A percentile compares a stretch with the other conserved stretches of the same genome.
Evolutionary conservation across 805 yeast species (phyloP).

Genomic region (Cyberlindnera xylosilytica): DNA sequence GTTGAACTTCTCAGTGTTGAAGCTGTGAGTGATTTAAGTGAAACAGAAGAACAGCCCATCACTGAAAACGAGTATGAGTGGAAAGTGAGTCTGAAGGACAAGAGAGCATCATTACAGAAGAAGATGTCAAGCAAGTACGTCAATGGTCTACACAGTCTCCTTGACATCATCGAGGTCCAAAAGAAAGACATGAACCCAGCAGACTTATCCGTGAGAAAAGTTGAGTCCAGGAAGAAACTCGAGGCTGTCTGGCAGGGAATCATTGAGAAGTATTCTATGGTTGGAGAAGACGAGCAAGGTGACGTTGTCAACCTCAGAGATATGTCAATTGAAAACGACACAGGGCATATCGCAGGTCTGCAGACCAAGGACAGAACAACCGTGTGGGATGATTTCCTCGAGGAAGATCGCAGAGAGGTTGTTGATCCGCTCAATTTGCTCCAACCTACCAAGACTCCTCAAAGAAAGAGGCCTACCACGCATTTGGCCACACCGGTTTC

Average conservation of each 20-base stretch:
- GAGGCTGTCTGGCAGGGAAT: constrained; percentile 32
- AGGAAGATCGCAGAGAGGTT: constrained; percentile 10
- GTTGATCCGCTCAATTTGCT: constrained; percentile 17
- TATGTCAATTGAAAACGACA: constrained; percentile 21
- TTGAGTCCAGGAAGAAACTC: constrained; percentile 24
- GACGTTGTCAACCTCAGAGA: constrained; percentile 31
- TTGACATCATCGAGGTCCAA: constrained; percentile 12
- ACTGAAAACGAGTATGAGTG: background rate
- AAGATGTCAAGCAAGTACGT: constrained; percentile 5
- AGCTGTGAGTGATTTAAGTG: too few species aligned
- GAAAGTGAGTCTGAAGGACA: background rate
- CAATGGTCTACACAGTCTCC: background rate
- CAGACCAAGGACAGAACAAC: constrained; percentile 6
- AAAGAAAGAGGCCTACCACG: background rate
- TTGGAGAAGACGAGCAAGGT: constrained; percentile 31
- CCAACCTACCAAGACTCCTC: constrained; percentile 5
- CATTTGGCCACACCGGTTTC: constrained; percentile 3
- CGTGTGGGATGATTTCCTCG: constrained; percentile 22
- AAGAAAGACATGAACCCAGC: constrained; percentile 2
- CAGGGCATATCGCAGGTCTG: constrained; percentile 21
- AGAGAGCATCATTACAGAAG: constrained; percentile 1
- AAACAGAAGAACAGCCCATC: too few species aligned
- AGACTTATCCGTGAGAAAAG: constrained; percentile 9
- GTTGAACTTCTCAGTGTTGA: too few species aligned
- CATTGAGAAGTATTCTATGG: constrained; percentile 29